Base-by-base conservation (phyloP, 2,329 filamentous ascomycete species). In the Dactylellina drechsleri region DNA sequence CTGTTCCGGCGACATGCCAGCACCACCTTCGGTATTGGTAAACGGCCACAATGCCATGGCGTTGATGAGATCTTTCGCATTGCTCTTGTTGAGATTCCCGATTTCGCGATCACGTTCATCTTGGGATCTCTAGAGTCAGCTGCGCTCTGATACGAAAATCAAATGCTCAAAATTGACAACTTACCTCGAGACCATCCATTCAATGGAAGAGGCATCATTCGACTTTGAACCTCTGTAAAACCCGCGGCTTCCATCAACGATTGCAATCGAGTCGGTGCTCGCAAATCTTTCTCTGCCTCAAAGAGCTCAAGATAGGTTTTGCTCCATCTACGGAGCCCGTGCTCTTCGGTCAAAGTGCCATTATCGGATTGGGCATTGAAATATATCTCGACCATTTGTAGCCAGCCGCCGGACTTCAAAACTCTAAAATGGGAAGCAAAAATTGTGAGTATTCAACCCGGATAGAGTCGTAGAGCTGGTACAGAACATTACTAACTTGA, bases 331-430 rank as follows among this genome's bases (percentile, higher is more conserved):
- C 84, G 81, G 60, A 93, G 83, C 1, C 88, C 90, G 80, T 91
- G 87, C 61, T 86, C 86, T 59, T 89, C 85, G 10, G 87, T 89
- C 78, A 95, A 83, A n/a, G 87, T 88, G 4, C 92, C 92, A 79
- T 92, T 96, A 78, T 94, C 89, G 0, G 92, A 96, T 81, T 96
- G 93, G 26, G 92, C 89, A 77, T 92, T 92, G 81, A 90, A 90
- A 80, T 96, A 92, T 79, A 93, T 87, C 80, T 97, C 93, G n/a
- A 92, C 87, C 86, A 96, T 89, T 80, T 97, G 92, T 72, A 91
- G 86, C 92, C 92, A 97, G 0, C 93, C 93, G 1, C 89, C 90
- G 4, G 89, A 90, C 59, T 88, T 90, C 76, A 93, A 83, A 8
- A 92, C 86, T 20, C 87, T 85, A 76, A 78, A 81, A 62, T 81